Conservation (phyloP, 2,329 filamentous ascomycete genomes). For the Sporothrix mexicana region DNA sequence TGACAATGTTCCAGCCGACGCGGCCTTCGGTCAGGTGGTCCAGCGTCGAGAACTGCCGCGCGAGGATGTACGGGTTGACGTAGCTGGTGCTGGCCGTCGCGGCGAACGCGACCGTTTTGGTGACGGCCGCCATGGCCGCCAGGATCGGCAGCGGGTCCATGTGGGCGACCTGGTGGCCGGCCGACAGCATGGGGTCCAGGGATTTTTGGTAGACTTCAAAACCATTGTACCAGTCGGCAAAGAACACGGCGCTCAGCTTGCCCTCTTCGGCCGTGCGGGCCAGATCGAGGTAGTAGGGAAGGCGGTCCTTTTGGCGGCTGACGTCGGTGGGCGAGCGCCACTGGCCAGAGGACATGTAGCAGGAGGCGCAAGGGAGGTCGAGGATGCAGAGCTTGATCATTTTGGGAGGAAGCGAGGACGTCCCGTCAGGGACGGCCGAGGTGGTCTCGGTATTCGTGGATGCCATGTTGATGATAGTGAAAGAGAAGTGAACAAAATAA, state of each 20-base stretch:
- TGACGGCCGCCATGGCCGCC: slow-evolving; percentile 35
- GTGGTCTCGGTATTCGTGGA: background rate
- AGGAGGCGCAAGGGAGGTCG: slow-evolving; percentile 18
- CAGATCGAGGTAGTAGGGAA: slow-evolving; percentile 26
- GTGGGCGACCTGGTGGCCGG: slow-evolving; percentile 26
- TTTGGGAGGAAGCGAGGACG: background rate
- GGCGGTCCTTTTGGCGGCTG: slow-evolving; percentile 12
- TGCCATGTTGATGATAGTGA: background rate
- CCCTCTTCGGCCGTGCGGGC: slow-evolving; percentile 26
- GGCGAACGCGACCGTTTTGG: slow-evolving; percentile 32
- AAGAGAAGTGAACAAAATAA: background rate
- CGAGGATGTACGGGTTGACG: slow-evolving; percentile 30
- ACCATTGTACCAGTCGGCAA: slow-evolving; percentile 33
- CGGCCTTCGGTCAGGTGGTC: slow-evolving; percentile 36
- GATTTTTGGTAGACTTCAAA: slow-evolving; percentile 34
- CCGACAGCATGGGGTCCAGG: slow-evolving; percentile 22
- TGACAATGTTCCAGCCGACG: slow-evolving; percentile 40
- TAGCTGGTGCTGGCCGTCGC: slow-evolving; percentile 31
- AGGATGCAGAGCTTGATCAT: slow-evolving; percentile 28
- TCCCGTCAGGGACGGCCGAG: background rate
- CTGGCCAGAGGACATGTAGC: slow-evolving; percentile 31
- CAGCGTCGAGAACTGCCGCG: slow-evolving; percentile 34
- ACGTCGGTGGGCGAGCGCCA: slow-evolving; percentile 32
- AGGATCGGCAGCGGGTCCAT: slow-evolving; percentile 32
- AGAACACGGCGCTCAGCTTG: slow-evolving; percentile 32